Evolutionary conservation across 257 asterid genomes (phyloP), one percentile per base, ranked within the genome.

Genomic region (Przewalskia tangutica): DNA sequence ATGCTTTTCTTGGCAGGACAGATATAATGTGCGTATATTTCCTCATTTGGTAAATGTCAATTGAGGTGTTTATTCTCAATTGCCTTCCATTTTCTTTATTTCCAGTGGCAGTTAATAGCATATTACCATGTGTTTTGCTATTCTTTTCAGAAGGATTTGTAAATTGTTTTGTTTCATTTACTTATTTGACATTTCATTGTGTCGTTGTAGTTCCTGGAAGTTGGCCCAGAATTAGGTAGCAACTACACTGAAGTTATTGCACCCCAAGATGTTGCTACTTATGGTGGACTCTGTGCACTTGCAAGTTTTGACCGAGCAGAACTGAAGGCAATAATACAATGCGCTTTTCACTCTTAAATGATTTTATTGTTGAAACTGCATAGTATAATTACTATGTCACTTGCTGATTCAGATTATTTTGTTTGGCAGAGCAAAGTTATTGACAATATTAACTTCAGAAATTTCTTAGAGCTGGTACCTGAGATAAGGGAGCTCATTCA

Each of bases 201-300:
- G 34, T 83, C 18, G 59, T 82, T 86, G 89, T 92, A 96, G 99
- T 96, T 96, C 86, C 87, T 96, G 77, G 99, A 96, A 86, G 91
- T 92, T 87, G 93, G 93, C 68, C 93, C 94, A 0, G 98, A 92
- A 85, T 88, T 93, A 70, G 97, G 93, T 67, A 96, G 89, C 91
- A 86, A 83, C 88, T 96, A 89, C 87, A 89, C 88, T 0, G 97
- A 92, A 87, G 97, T 96, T 63, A 96, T 96, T 85, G 95, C 99
- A 67, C 90, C 92, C 53, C 99, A 96, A 89, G 99, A 96, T 89
- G 89, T 94, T 86, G 99, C 99, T 38, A 96, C 99, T 60, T 96
- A 96, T 77, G 99, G 98, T 83, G 95, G 98, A 79, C 93, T 96
- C 71, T 96, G 99, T 82, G 98, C 98, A 66, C 98, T 96, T 79